Conservation (phyloP, 2,329 filamentous ascomycete species). For the Penicillium sp. region DNA sequence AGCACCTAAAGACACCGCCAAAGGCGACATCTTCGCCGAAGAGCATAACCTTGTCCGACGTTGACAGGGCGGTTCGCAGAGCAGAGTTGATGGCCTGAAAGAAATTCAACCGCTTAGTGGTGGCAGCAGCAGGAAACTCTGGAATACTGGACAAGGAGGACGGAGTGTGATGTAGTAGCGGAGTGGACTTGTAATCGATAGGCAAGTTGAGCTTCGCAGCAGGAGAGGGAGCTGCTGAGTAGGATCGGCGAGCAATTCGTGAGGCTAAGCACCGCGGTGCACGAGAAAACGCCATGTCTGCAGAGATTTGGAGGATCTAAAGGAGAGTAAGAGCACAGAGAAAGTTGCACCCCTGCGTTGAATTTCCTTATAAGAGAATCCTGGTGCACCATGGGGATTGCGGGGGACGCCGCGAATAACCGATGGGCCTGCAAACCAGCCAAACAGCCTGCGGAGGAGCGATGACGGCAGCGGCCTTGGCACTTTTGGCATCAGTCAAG, state of each 20-base stretch:
- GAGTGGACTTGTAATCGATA: constrained; percentile 81
- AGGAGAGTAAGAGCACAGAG: constrained; percentile 2
- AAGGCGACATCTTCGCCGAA: constrained; percentile 98
- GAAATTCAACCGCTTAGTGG: constrained; percentile 85
- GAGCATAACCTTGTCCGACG: constrained; percentile 83
- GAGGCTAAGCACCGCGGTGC: constrained; percentile 20
- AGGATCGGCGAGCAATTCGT: constrained; percentile 36
- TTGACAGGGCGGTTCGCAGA: constrained; percentile 76
- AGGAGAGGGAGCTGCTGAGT: constrained; percentile 53
- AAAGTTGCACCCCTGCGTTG: neutral
- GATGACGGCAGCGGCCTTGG: constrained; percentile 13
- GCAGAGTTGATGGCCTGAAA: constrained; percentile 95
- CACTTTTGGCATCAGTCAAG: neutral
- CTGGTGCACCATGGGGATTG: constrained; percentile 22
- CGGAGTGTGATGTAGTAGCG: constrained; percentile 79
- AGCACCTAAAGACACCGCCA: constrained; percentile 93
- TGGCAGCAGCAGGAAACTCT: constrained; percentile 73
- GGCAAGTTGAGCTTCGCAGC: constrained; percentile 76
- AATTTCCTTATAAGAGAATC: constrained; percentile 17
- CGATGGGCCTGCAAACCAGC: constrained; percentile 22
- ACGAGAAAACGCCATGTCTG: constrained; percentile 21
- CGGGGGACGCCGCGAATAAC: constrained; percentile 34
- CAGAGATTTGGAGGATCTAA: neutral
- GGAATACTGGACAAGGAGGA: constrained; percentile 68
- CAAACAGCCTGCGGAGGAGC: constrained; percentile 16